Base-by-base conservation (phyloP, 352 stramenopile genomes). In the Peronospora belbahrii region DNA sequence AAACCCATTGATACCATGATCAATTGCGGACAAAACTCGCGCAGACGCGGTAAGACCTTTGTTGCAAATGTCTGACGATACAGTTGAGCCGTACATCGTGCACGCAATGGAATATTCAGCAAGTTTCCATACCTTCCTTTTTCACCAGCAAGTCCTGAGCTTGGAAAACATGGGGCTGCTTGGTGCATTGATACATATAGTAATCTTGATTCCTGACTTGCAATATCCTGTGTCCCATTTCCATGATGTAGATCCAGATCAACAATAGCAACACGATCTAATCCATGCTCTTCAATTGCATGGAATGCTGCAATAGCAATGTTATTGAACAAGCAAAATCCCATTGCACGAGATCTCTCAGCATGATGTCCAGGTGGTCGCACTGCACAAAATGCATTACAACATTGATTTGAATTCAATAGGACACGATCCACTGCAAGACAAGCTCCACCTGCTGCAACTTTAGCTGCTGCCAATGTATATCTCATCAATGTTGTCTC, bases 261-360 rank as follows among this genome's bases (percentile, higher is more conserved):
- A n/a, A 88, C 53, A 53, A 88, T 83, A 7, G 65, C 63, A 1
- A 88, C 68, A 14, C 75, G 59, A 24, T 4, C 40, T 19, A 85
- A 25, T 17, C 70, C 48, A 30, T 85, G 54, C 8, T 64, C 62
- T 6, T 87, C 82, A 15, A 97, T 58, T 3, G 90, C 90, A 68
- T 98, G 89, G 42, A 97, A 67, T 13, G 91, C 93, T n/a, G 80
- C 93, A 35, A 97, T 74, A 28, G 85, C 91, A 14, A 97, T 83
- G 49, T 97, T 98, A 48, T 98, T 98, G 50, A 97, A 97, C 25
- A 97, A 83, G 53, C 94, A 98, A 59, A 98, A 98, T 17, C 90
- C 67, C 67, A 83, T 81, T 0, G 69, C 59, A 4, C 57, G 48
- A 31, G 64, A 55, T 7, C 64, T 56, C 27, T 78, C 67, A 1